Base-by-base conservation (phyloP, 768 basidiomycete species). In the Tylopilus rubrobrunneus region DNA sequence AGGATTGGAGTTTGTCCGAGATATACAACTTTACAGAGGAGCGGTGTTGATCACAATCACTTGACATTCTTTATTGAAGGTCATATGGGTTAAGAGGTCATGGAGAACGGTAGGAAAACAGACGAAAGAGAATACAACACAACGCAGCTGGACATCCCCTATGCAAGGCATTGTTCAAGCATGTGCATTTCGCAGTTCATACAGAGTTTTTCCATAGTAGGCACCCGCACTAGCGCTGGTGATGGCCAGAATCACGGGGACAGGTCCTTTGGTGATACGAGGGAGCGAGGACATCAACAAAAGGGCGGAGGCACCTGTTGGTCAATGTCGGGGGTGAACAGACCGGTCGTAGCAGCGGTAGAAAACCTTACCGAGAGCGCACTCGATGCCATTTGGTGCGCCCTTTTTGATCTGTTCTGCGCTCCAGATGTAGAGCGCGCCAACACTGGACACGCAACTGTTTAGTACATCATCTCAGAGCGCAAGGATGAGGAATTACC, bases 371-470 rank as follows among this genome's bases (percentile, higher is more conserved):
- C 91, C 90, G 14, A 92, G 76, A 37, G 90, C 91, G 29, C 77
- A 82, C 65, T 92, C 87, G 50, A 91, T 71, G n/a, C 91, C 88
- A 58, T 87, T 84, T 3, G 80, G 64, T 12, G 82, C 79, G 36
- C 88, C 86, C 64, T 80, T 88, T 56, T 84, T 83, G 59, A 93
- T 87, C 64, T 75, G 77, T 56, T 89, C 80, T 36, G 85, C 90
- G 52, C 88, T 86, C 81, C 84, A 92, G 25, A 91, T 75, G 69
- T 88, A 93, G 45, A 91, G 76, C 17, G 81, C 72, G 55, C 90
- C 91, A 44, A 93, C 89, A 61, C 89, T 90, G 31, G 19, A 53
- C 57, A 31, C 31, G 10, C 31, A 28, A 42, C 23, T 12, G 19
- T 7, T n/a, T 42, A 19, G 48, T 55, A 58, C 54, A 34, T 15